These are phyloP conservation scores for Euphorbia tirucalli DNA, from an alignment of 345 rosid species.

Conservation along the genomic window DNA sequence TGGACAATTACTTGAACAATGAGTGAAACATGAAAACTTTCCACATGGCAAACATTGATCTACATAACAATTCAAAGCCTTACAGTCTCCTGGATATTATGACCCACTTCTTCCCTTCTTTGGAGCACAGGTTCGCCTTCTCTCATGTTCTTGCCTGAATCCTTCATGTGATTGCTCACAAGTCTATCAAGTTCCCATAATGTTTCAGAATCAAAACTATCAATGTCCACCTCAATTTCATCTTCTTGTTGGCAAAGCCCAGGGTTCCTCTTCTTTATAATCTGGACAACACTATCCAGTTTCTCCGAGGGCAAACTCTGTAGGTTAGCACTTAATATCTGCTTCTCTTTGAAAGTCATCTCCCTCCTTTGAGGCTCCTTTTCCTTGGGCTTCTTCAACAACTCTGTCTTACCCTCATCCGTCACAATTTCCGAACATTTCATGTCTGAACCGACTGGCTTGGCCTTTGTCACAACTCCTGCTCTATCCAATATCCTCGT, in stretches of 20 bases:
- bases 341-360: constrained; percentile 85
- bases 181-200: constrained; percentile 85
- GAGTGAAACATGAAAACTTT: constrained; percentile 9
- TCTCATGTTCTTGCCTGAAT: constrained; percentile 40
- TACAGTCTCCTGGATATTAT: constrained; percentile 42
- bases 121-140: constrained; percentile 39
- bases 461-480: constrained; percentile 41
- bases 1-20: neutral
- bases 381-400: constrained; percentile 43
- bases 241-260: constrained; percentile 69
- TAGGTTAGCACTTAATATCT: constrained; percentile 62
- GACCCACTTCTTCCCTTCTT: constrained; percentile 37
- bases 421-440: constrained; percentile 9
- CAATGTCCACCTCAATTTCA: constrained; percentile 92
- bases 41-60: neutral
- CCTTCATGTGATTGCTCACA: constrained; percentile 46
- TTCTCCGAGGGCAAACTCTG: constrained; percentile 75
- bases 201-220: constrained; percentile 69
- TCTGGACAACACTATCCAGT: constrained; percentile 69
- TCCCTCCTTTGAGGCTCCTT: constrained; percentile 45
- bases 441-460: constrained; percentile 33
- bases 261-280: constrained; percentile 74
- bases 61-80: constrained; percentile 24
- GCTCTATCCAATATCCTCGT: constrained; percentile 37
- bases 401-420: constrained; percentile 24